Evolutionary conservation across 345 rosid genomes (phyloP).

Genomic region (Rhodamnia argentea): DNA sequence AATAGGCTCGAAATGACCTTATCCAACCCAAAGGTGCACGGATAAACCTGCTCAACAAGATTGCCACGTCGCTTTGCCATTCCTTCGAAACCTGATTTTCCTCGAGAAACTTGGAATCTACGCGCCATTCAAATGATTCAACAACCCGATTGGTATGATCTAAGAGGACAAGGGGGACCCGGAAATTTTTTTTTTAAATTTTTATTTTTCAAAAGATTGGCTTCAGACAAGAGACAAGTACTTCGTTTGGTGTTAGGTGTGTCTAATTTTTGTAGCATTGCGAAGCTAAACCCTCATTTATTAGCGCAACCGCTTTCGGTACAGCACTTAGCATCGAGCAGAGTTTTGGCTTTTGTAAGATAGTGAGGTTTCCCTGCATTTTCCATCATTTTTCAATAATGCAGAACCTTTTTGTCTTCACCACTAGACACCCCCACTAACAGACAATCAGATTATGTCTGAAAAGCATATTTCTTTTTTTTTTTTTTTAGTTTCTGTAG

Average conservation of each 20-base stretch:
- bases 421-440: background rate
- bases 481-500: background rate
- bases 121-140: background rate
- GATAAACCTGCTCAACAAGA: background rate
- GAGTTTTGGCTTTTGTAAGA: conserved; percentile 15
- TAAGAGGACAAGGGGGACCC: conserved; percentile 7
- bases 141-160: conserved; percentile 11
- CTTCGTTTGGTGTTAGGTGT: conserved; percentile 12
- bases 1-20: background rate
- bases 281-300: conserved; percentile 1
- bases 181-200: background rate
- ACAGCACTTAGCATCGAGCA: background rate
- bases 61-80: background rate
- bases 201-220: background rate
- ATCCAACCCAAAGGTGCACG: background rate
- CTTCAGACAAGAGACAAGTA: conserved; percentile 13
- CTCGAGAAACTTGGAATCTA: background rate
- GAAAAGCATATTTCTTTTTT: background rate
- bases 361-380: background rate
- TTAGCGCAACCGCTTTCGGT: background rate
- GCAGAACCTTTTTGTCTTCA: background rate
- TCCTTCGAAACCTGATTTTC: background rate
- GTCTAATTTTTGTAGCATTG: conserved; percentile 10
- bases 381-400: conserved; percentile 5
- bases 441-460: conserved; percentile 1